These are phyloP conservation scores for Boehmeria nivea DNA, from an alignment of 306 rosid species.

Conservation along the genomic window DNA sequence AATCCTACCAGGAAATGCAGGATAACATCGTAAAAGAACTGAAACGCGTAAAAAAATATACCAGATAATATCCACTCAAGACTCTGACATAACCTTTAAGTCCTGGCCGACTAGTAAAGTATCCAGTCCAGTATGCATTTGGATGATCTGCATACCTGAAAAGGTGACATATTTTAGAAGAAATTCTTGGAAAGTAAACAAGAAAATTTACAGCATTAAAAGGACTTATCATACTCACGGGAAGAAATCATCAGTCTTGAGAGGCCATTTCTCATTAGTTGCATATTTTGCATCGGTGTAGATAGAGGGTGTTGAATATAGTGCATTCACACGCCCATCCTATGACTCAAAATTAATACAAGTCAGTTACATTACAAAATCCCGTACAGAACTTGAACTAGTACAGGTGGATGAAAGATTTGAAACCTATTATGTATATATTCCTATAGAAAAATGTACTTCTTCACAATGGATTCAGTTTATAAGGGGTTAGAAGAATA, in stretches of 20 bases:
- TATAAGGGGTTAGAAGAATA: constrained; percentile 1
- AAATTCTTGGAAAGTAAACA: not conserved
- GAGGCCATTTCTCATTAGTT: constrained; percentile 70
- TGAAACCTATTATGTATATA: not conserved
- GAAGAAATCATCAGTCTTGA: constrained; percentile 76
- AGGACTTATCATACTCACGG: constrained; percentile 52
- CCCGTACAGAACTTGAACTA: not conserved
- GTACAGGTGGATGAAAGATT: not conserved
- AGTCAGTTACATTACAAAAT: not conserved
- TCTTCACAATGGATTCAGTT: not conserved
- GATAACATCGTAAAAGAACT: not conserved
- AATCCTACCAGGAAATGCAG: not conserved
- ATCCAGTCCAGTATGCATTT: constrained; percentile 95
- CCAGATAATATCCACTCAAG: constrained; percentile 78
- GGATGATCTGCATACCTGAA: constrained; percentile 74
- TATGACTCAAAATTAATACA: constrained; percentile 18
- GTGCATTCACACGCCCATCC: constrained; percentile 88
- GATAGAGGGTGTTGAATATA: constrained; percentile 83
- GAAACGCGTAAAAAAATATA: constrained; percentile 23
- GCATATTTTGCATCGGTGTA: constrained; percentile 86
- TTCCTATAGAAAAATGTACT: not conserved
- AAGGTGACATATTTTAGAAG: constrained; percentile 1
- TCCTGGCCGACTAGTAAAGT: constrained; percentile 85
- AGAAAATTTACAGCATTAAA: constrained; percentile 10
- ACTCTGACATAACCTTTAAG: constrained; percentile 73